phyloP scores from a whole-genome alignment of 495 filamentous ascomycete species.

The Immersiella caudata region DNA sequence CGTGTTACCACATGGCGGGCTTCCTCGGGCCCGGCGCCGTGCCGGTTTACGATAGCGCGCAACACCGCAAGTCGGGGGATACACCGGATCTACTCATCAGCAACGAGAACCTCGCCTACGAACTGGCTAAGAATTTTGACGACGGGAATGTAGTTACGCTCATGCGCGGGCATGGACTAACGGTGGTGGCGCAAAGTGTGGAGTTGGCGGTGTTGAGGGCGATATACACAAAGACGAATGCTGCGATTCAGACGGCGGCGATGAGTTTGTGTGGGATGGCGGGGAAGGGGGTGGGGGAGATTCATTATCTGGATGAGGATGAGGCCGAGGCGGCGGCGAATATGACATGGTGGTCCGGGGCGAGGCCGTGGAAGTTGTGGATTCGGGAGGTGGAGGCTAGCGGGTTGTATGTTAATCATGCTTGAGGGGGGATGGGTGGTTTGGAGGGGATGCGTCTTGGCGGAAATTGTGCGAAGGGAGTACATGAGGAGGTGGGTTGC shows the following conservation, averaged over 20 bases:
- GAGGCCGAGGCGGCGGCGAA: constrained; percentile 28
- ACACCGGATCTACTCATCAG: constrained; percentile 49
- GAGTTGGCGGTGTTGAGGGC: constrained; percentile 46
- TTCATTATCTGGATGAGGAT: constrained; percentile 34
- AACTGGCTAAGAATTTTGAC: constrained; percentile 32
- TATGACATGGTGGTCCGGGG: constrained; percentile 32
- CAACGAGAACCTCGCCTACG: constrained; percentile 35
- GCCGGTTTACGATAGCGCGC: constrained; percentile 43
- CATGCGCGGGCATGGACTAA: constrained; percentile 56
- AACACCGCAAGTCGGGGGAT: constrained; percentile 30
- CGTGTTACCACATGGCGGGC: constrained; percentile 52
- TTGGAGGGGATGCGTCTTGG: no score
- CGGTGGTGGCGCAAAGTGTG: constrained; percentile 40
- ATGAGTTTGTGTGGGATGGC: constrained; percentile 26
- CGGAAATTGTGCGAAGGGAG: no score
- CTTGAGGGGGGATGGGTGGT: constrained; percentile 2
- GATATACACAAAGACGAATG: constrained; percentile 53
- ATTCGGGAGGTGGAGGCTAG: constrained; percentile 42
- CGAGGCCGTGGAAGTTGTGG: constrained; percentile 49
- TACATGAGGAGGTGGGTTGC: neutral
- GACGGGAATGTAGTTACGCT: constrained; percentile 44
- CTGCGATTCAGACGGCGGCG: constrained; percentile 43
- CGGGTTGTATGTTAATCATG: constrained; percentile 36
- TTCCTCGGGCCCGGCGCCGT: constrained; percentile 39
- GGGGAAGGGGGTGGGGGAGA: constrained; percentile 7